Evolutionary conservation across 371 early-diverging fungal genomes (phyloP), one percentile per base, ranked within the genome.

Genomic region (Mucor plumbeus): DNA sequence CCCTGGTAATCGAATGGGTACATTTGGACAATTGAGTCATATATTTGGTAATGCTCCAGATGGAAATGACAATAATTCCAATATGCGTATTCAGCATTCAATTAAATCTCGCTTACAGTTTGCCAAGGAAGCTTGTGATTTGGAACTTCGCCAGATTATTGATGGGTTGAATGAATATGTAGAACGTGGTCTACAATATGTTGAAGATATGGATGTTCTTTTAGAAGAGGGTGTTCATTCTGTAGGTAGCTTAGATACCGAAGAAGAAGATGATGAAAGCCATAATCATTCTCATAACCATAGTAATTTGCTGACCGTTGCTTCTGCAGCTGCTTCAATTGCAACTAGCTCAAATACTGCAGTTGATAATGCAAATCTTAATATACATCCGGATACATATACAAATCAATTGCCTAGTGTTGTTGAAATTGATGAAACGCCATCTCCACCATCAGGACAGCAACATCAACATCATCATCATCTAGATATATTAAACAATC

Each of bases 121-220:
- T 63, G 79, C 82, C 1, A 84, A 84, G 60, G 73, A 69, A 33
- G 75, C 75, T 0, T 84, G 84, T 59, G 69, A 84, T 53, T 81
- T 79, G 35, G 80, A 80, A 35, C 68, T 91, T 0, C 76, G 87
- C 34, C 76, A 87, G 31, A 87, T 92, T 64, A 87, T 93, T 44
- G 81, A 87, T 41, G 92, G 90, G 14, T 72, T 94, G 35, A 88
- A 88, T 61, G 88, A 89, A 50, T 88, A 84, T 62, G 91, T 91
- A 3, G 92, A 94, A 68, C 80, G 80, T 21, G 85, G 86, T 1
- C 68, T 91, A 58, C 85, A 86, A 34, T 89, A 87, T 65, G 87
- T 86, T 1, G 86, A 86, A 61, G 80, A 85, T 55, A 62, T 74
- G 54, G 75, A 78, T 56, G 69, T 70, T 41, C 55, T 73, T 14